Evolutionary conservation across 805 yeast species (phyloP).

Genomic region (Hanseniaspora meyeri): DNA sequence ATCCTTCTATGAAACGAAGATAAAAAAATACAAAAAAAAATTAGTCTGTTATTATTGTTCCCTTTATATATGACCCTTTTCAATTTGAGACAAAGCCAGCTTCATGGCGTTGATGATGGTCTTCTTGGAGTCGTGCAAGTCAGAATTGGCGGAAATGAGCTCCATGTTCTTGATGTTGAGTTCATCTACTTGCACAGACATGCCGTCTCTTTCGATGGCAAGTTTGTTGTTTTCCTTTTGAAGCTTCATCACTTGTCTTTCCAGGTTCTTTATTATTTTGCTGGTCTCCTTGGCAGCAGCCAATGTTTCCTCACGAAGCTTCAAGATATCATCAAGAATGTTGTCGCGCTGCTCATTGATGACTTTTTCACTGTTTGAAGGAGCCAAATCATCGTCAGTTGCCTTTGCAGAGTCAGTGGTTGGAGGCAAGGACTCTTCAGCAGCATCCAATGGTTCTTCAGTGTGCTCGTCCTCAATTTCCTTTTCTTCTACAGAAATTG

Average conservation of each 20-base stretch:
- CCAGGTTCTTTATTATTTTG: background rate
- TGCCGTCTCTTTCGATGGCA: background rate
- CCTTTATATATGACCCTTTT: slow-evolving; percentile 3
- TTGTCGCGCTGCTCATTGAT: background rate
- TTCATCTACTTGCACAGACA: slow-evolving; percentile 4
- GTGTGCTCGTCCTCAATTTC: background rate
- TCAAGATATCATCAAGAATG: slow-evolving; percentile 4
- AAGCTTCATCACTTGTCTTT: background rate
- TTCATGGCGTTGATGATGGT: slow-evolving; percentile 4
- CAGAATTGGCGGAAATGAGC: background rate
- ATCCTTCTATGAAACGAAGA: too few relatives aligned
- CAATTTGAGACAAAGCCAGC: slow-evolving; percentile 10
- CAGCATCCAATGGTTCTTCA: too few relatives aligned
- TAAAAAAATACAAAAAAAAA: background rate
- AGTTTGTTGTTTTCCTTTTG: background rate
- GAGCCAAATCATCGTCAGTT: background rate
- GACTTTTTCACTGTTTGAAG: background rate
- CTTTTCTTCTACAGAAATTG: background rate
- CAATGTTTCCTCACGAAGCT: slow-evolving; percentile 7
- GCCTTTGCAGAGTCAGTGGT: background rate
- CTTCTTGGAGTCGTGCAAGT: slow-evolving; percentile 1
- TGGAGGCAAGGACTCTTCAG: background rate
- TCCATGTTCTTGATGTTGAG: slow-evolving; percentile 9
- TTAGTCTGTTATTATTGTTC: background rate
- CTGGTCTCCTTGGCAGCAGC: slow-evolving; percentile 9